Evolutionary conservation across 108 stramenopile genomes (phyloP), one percentile per base, ranked within the genome.

Genomic region (Nitzschia sp.): DNA sequence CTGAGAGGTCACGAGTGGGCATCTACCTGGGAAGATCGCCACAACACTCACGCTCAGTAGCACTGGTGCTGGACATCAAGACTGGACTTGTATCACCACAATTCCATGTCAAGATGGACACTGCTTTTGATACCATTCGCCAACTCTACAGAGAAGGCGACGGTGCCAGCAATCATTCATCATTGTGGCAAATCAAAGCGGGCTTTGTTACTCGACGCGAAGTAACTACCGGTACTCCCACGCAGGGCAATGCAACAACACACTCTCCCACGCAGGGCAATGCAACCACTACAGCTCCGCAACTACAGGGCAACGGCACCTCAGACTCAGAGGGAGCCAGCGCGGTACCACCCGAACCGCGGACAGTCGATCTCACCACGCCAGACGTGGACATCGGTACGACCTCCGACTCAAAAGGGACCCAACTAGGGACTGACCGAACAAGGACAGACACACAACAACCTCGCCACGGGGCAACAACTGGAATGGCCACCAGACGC

Each of bases 21-120:
- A 73, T 77, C 1, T 77, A 77, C 53, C 35, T 82, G 0, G 79
- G 79, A 4, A 29, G 46, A 21, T 75, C 74, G 17, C 68, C 68
- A 47, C 0, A 26, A 21, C 79, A 80, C 55, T 68, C 62, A n/a
- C 30, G 69, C 0, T 64, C 27, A 56, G 63, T 82, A 6, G 64
- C 74, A 25, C 55, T 80, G 15, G 70, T 80, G 0, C 67, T 77
- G 6, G 73, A 73, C 59, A 59, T 54, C 29, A 28, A 2, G 4
- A 76, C 75, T 28, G 80, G 75, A 1, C 30, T 56, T 11, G 71
- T 77, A 0, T 63, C 59, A 9, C 80, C 80, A 9, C 66, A 72
- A 54, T 81, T 71, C 36, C 75, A 77, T 56, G 66, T 72, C 1
- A 64, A 71, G 2, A 68, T 59, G 25, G 80, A 81, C 28, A 51